A percentile compares a stretch with the other conserved stretches of the same genome.
Evolutionary conservation across 2,329 filamentous ascomycete species (phyloP).

Genomic region (Trichoderma hamatum): DNA sequence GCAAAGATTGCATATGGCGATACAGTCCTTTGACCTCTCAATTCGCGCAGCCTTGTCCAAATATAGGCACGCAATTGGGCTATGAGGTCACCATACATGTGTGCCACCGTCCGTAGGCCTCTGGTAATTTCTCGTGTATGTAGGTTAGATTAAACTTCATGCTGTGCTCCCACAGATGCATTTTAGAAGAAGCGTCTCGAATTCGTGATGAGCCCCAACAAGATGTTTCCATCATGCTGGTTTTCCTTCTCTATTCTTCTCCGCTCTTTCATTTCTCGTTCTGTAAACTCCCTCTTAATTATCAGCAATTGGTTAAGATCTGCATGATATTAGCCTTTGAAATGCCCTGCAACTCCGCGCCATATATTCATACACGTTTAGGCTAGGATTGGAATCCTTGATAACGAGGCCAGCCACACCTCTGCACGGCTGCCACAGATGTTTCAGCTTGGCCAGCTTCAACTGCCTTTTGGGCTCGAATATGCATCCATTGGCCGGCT

Average conservation of each 20-base stretch:
- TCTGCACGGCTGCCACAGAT: constrained; percentile 3
- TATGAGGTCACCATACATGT: constrained; percentile 18
- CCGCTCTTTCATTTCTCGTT: background rate
- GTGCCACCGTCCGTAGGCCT: constrained; percentile 1
- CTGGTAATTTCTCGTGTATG: constrained; percentile 17
- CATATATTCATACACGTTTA: background rate
- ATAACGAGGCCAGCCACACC: constrained; percentile 13
- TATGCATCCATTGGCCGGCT: background rate
- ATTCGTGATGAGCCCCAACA: background rate
- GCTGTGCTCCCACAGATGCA: background rate
- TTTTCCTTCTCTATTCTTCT: background rate
- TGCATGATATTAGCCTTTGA: background rate
- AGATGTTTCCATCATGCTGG: background rate
- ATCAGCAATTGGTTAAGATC: background rate
- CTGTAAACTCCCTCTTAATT: background rate
- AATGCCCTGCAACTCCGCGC: background rate
- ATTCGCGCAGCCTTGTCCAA: constrained; percentile 16
- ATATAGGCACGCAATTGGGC: constrained; percentile 12
- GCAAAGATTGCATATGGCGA: background rate
- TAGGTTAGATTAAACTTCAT: background rate
- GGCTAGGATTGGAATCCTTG: constrained; percentile 13
- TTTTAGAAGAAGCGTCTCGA: background rate
- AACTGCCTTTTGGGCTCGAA: constrained; percentile 8
- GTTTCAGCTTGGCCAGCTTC: constrained; percentile 19
- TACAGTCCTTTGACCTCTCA: background rate